Conservation (phyloP, 2,329 filamentous ascomycete species). For the Colletotrichum sp. region DNA sequence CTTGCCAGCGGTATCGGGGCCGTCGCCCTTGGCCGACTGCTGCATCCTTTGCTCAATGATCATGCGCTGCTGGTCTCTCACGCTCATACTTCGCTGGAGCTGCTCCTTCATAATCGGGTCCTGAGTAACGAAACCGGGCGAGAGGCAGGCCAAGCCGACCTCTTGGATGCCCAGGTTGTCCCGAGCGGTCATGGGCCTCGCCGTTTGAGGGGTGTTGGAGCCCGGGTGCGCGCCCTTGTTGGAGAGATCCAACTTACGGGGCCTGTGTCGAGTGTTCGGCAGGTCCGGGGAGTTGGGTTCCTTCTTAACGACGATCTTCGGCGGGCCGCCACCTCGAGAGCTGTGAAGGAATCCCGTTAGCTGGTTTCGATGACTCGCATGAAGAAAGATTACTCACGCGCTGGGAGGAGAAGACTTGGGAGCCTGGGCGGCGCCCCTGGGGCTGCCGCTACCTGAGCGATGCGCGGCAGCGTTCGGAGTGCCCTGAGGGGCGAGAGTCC, state of each 20-base stretch:
- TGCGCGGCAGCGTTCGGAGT: conserved; percentile 50
- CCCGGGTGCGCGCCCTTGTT: conserved; percentile 57
- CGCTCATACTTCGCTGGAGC: conserved; percentile 89
- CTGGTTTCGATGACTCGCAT: not conserved
- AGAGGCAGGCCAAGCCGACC: conserved; percentile 91
- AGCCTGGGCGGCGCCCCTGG: conserved; percentile 43
- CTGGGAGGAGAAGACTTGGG: conserved; percentile 63
- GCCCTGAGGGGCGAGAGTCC: conserved; percentile 42
- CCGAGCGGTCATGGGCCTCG: conserved; percentile 78
- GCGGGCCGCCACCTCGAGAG: conserved; percentile 59
- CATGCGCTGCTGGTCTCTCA: conserved; percentile 90
- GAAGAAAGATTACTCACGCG: conserved; percentile 52
- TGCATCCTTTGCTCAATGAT: conserved; percentile 94
- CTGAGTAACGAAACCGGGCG: conserved; percentile 93
- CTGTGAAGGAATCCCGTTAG: conserved; percentile 31
- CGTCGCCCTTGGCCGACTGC: conserved; percentile 80
- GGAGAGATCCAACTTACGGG: conserved; percentile 79
- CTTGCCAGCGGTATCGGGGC: conserved; percentile 59
- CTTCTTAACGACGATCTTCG: conserved; percentile 95
- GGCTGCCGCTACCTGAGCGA: conserved; percentile 60
- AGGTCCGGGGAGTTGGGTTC: conserved; percentile 89
- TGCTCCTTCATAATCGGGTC: conserved; percentile 97
- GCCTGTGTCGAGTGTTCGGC: conserved; percentile 72
- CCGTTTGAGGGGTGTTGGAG: conserved; percentile 62
- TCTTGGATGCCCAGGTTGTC: conserved; percentile 87